A percentile compares a stretch with the other conserved stretches of the same genome.
phyloP scores from a whole-genome alignment of 164 flowering plant species.

The Protea cynaroides region DNA sequence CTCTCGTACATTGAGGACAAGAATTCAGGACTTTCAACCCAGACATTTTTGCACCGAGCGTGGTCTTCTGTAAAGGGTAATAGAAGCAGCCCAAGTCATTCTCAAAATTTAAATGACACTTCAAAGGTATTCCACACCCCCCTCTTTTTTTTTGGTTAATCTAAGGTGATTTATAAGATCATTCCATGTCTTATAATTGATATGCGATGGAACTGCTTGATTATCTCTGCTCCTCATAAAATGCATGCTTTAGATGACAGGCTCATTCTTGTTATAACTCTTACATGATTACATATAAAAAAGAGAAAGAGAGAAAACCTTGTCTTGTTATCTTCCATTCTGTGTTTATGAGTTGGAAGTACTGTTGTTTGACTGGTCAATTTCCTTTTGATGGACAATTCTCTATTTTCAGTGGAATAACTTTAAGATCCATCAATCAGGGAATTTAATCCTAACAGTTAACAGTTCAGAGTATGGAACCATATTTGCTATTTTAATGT shows the following conservation, averaged over 20 bases:
- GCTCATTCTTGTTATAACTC: not conserved
- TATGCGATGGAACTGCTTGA: not conserved
- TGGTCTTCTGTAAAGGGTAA: slow-evolving; percentile 17
- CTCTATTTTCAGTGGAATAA: not conserved
- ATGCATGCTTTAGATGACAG: not conserved
- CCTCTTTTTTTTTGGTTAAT: too few relatives aligned
- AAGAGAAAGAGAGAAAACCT: not conserved
- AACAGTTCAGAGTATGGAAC: too few relatives aligned
- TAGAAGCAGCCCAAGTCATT: slow-evolving; percentile 18
- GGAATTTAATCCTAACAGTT: not conserved
- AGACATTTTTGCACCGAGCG: slow-evolving; percentile 20
- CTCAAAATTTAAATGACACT: slow-evolving; percentile 23
- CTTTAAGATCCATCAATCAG: not conserved
- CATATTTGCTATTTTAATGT: too few relatives aligned
- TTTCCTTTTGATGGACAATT: not conserved
- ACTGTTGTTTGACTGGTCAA: not conserved
- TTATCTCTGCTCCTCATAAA: not conserved
- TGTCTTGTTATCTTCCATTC: not conserved
- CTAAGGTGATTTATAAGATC: not conserved
- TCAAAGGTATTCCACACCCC: slow-evolving; percentile 42
- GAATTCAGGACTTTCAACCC: slow-evolving; percentile 22
- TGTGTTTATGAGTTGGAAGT: not conserved
- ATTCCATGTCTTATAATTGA: not conserved
- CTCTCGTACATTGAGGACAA: slow-evolving; percentile 26
- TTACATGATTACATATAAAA: too few relatives aligned